phyloP scores from a whole-genome alignment of 441 rosid species.

The Pelargonium citronellum region DNA sequence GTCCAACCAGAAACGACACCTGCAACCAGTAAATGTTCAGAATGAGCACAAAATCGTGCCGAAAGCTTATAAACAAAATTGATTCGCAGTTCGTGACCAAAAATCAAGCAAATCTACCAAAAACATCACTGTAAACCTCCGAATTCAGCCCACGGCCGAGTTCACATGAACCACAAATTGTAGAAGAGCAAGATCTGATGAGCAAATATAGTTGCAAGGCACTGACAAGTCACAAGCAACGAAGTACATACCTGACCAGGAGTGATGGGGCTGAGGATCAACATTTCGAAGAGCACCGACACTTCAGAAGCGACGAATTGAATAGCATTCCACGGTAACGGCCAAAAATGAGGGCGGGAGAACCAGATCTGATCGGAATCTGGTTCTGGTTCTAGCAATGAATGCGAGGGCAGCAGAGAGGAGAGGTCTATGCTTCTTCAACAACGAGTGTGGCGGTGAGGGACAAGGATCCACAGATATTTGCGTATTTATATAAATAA shows the following conservation, averaged over 20 bases:
- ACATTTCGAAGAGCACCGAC: conserved; percentile 34
- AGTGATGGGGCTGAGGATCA: conserved; percentile 51
- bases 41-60: neutral
- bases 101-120: neutral
- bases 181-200: neutral
- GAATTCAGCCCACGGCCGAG: neutral
- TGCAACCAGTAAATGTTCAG: conserved; percentile 22
- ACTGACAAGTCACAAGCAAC: neutral
- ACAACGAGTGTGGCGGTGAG: too few relatives aligned
- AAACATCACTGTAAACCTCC: neutral
- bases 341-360: neutral
- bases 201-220: too few relatives aligned
- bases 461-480: neutral
- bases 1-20: conserved; percentile 89
- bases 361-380: conserved; percentile 6
- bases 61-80: neutral
- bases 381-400: neutral
- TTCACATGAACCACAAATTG: neutral
- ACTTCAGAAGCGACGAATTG: neutral
- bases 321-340: conserved; percentile 27
- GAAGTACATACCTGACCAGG: conserved; percentile 66
- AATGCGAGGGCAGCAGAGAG: neutral
- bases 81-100: neutral
- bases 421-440: neutral
- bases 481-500: neutral